These are phyloP conservation scores for Peronospora tabacina DNA, from an alignment of 352 stramenopile genomes.

Conservation along the genomic window DNA sequence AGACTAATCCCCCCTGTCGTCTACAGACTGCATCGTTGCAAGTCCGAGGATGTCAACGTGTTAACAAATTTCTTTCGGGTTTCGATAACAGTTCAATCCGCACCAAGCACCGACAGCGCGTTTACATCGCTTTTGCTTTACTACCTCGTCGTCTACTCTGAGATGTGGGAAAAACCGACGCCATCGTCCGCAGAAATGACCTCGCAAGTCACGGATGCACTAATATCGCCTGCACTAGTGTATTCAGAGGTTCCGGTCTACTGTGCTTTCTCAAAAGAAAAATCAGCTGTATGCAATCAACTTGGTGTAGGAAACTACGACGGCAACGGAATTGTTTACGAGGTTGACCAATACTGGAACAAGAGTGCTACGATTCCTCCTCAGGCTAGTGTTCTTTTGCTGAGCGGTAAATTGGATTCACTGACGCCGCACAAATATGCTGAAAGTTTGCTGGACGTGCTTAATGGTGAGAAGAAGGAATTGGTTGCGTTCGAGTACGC, in stretches of 20 bases:
- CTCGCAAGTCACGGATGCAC: conserved; percentile 19
- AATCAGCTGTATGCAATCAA: conserved; percentile 25
- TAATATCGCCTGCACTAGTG: conserved; percentile 3
- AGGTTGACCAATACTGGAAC: conserved; percentile 54
- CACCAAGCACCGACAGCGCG: conserved; percentile 17
- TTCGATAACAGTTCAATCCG: neutral
- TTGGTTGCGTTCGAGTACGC: conserved; percentile 43
- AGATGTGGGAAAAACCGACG: conserved; percentile 44
- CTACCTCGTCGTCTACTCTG: conserved; percentile 44
- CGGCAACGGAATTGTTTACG: conserved; percentile 30
- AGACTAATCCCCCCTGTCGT: conserved; percentile 32
- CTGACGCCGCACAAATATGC: conserved; percentile 51
- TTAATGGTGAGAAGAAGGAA: conserved; percentile 31
- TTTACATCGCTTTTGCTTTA: conserved; percentile 29
- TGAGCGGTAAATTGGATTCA: conserved; percentile 45
- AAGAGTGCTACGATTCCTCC: conserved; percentile 34
- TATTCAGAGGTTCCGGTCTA: conserved; percentile 31
- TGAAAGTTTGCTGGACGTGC: conserved; percentile 25
- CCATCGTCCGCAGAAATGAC: conserved; percentile 14
- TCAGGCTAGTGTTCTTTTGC: conserved; percentile 36
- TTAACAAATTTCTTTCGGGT: conserved; percentile 21
- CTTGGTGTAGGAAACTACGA: conserved; percentile 21
- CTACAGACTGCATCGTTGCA: conserved; percentile 37
- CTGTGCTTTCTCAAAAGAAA: conserved; percentile 48
- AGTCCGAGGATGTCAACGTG: conserved; percentile 21